Evolutionary conservation across 2,329 filamentous ascomycete genomes (phyloP), one percentile per base, ranked within the genome.

Genomic region (Blastomyces silverae): DNA sequence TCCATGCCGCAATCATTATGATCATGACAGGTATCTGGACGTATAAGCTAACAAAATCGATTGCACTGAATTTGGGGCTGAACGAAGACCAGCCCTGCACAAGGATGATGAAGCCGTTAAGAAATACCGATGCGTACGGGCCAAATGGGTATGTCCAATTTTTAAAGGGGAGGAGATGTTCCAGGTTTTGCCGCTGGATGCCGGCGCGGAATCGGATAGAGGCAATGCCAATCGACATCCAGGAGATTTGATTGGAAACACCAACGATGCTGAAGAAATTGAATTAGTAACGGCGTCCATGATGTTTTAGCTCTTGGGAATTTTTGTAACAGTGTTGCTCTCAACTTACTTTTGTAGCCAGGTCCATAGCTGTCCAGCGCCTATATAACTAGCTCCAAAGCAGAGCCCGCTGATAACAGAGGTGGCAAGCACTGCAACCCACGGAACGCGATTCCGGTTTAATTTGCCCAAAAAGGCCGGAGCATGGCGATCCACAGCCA

Each of bases 81-180:
- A 89, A 88, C 63, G 81, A 84, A 22, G 71, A 71, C 76, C 77
- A 89, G 1, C 87, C 86, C 68, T 88, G 86, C 0, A 87, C 80
- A 1, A 88, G 78, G 3, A 89, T 82, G 11, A 89, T 77, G 34
- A 88, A 79, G 63, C 73, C 78, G 71, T 87, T 87, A 50, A 88
- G 77, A 0, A 83, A 67, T 17, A 88, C 79, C 6, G 81, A 82
- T 22, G 84, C 70, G 71, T 83, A 81, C 0, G 86, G 86, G 0
- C 86, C 85, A 65, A 79, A 82, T 0, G 87, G 87, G 66, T 89
- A 88, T 0, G 85, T 87, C 84, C 84, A 87, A 70, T 88, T 88
- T 66, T 82, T 84, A 76, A 86, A 89, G 0, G 86, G 85, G 0
- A 89, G 78, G 0, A 83, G 78, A 65, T 87, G 83, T 8, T 85